Evolutionary conservation across 1,284 basidiomycete species (phyloP), one percentile per base, ranked within the genome.

Genomic region (Kwoniella shivajii): DNA sequence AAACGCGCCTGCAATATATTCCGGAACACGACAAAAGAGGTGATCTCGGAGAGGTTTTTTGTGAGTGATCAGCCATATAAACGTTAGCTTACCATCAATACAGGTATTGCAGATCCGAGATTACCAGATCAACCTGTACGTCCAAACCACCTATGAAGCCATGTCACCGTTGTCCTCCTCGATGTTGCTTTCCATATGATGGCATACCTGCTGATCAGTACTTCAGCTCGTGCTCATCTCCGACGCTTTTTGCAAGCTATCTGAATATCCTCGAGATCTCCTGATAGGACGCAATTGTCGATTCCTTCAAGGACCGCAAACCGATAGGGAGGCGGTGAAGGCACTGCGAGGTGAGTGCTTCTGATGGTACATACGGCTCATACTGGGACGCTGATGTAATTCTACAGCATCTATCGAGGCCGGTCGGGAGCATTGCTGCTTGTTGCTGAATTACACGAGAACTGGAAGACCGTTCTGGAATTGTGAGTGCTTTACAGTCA

Each of bases 31-130:
- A 42, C 2, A 60, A 57, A 30, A 45, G 62, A 33, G 65, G 65
- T 6, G 60, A 66, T 51, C 46, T 64, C 4, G 65, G 65, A 20
- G 65, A 64, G 41, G 63, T 66, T 5, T 66, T 59, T 45, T 66
- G 64, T 64, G 30, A 50, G 62, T 59, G 11, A 1, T 33, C 14
- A 26, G 13, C 43, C 29, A 5, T 30, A 18, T 22, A 4, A 16
- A 14, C 31, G 9, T 14, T 31, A n/a, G 20, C 36, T 29, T n/a
- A 42, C 39, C 27, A 24, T 14, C 11, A 4, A 7, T 10, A 6
- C 31, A 64, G 62, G 62, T 56, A 52, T 66, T 5, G 60, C 64
- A 2, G 56, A 66, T 41, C 64, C 64, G n/a, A 42, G 59, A 33
- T 46, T 62, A 38, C 60, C 54, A 45, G 60, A 66, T 54, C 54